phyloP scores from a whole-genome alignment of 257 asterid species.

The Nicotiana obtusifolia region DNA sequence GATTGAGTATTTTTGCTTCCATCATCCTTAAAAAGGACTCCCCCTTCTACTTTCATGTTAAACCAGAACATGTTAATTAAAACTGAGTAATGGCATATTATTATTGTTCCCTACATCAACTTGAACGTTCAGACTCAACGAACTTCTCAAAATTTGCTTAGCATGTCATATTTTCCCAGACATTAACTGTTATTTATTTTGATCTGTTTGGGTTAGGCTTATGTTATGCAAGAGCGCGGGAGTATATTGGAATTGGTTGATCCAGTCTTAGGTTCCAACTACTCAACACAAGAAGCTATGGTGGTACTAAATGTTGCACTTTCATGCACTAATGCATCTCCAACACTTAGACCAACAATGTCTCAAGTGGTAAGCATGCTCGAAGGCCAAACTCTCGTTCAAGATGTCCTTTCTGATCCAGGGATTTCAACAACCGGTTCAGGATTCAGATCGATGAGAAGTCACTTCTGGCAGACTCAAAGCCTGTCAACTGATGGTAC shows the following conservation, averaged over 20 bases:
- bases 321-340: constrained; percentile 74
- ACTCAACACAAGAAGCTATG: constrained; percentile 61
- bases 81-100: background rate
- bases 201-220: constrained; percentile 46
- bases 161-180: background rate
- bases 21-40: background rate
- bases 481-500: constrained; percentile 53
- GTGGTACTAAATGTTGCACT: constrained; percentile 68
- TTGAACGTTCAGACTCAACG: background rate
- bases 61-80: background rate
- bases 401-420: constrained; percentile 75
- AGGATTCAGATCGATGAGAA: constrained; percentile 55
- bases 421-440: constrained; percentile 52
- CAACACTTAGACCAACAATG: constrained; percentile 81
- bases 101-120: background rate
- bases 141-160: background rate
- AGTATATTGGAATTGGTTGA: constrained; percentile 70
- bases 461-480: constrained; percentile 80
- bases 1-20: background rate
- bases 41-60: background rate
- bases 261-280: constrained; percentile 58
- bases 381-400: constrained; percentile 73
- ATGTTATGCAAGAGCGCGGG: constrained; percentile 76
- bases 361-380: constrained; percentile 93
- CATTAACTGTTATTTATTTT: background rate